Evolutionary conservation across 768 basidiomycete genomes (phyloP).

Genomic region (Lactifluus rugatus): DNA sequence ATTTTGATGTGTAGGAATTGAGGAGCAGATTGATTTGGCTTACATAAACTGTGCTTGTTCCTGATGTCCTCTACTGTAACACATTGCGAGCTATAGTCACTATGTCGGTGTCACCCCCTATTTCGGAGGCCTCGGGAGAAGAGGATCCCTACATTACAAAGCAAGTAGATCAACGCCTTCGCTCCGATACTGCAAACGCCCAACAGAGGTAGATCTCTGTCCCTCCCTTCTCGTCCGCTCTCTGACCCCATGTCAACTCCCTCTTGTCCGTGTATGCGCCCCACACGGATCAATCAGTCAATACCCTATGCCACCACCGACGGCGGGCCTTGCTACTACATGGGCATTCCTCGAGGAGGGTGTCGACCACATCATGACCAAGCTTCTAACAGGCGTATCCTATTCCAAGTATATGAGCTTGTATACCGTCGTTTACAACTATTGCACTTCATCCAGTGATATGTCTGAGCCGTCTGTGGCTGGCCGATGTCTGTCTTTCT

Average conservation of each 20-base stretch:
- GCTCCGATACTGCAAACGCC: conserved; percentile 43
- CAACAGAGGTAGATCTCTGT: conserved; percentile 35
- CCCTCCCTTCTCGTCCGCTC: conserved; percentile 16
- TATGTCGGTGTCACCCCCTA: too few relatives aligned
- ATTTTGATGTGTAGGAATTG: too few relatives aligned
- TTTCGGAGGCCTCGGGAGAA: too few relatives aligned
- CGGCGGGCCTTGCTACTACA: conserved; percentile 67
- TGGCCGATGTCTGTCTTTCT: conserved; percentile 46
- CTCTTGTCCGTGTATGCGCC: neutral
- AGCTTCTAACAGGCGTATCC: conserved; percentile 79
- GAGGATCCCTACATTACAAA: too few relatives aligned
- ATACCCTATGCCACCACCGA: conserved; percentile 48
- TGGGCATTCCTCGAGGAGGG: conserved; percentile 84
- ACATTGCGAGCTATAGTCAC: too few relatives aligned
- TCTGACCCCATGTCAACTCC: conserved; percentile 3
- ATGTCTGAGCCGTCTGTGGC: conserved; percentile 30
- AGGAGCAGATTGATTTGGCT: too few relatives aligned
- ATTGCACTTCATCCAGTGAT: conserved; percentile 72
- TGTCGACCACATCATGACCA: conserved; percentile 89
- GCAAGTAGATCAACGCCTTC: conserved; percentile 53
- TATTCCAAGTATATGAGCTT: conserved; percentile 82
- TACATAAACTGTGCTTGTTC: too few relatives aligned
- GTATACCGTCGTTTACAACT: conserved; percentile 96
- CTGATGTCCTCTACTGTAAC: too few relatives aligned
- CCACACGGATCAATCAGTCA: neutral